Conservation (phyloP, 2,329 filamentous ascomycete genomes). For the Colletotrichum truncatum region DNA sequence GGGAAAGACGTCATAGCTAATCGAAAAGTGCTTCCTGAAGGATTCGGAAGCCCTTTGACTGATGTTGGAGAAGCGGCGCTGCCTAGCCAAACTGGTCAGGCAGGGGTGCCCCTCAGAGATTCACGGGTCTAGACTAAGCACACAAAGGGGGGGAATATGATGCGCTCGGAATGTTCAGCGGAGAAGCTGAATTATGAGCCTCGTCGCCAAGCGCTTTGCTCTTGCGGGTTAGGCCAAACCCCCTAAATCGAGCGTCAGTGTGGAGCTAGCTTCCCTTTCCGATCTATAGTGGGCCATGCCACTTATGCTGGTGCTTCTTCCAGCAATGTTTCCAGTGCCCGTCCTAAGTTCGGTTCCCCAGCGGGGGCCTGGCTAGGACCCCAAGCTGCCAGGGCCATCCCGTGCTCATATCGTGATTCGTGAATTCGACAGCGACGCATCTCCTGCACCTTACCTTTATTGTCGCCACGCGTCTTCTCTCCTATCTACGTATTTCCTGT, state of each 20-base stretch:
- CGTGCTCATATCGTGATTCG: slow-evolving; percentile 23
- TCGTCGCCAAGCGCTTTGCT: too few species aligned
- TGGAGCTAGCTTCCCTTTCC: slow-evolving; percentile 13
- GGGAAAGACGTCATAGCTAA: background rate
- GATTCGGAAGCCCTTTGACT: too few species aligned
- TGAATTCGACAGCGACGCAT: slow-evolving; percentile 7
- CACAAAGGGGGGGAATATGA: too few species aligned
- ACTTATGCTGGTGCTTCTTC: background rate
- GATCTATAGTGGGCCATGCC: background rate
- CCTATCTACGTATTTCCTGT: background rate
- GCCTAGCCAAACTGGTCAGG: too few species aligned
- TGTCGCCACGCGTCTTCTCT: slow-evolving; percentile 29
- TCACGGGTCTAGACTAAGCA: background rate
- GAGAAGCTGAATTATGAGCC: too few species aligned
- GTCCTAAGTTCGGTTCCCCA: background rate
- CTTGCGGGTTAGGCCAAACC: background rate
- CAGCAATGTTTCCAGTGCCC: slow-evolving; percentile 7
- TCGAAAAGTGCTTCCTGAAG: background rate
- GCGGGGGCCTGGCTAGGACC: background rate
- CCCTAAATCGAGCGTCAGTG: background rate
- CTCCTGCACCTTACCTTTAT: background rate
- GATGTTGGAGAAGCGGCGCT: background rate
- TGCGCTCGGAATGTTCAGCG: background rate
- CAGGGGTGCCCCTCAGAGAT: background rate
- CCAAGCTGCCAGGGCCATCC: slow-evolving; percentile 7